Evolutionary conservation across 225 moss, liverwort and hornwort species (phyloP), one percentile per base, ranked within the genome.

Genomic region (Sphagnum tenellum): DNA sequence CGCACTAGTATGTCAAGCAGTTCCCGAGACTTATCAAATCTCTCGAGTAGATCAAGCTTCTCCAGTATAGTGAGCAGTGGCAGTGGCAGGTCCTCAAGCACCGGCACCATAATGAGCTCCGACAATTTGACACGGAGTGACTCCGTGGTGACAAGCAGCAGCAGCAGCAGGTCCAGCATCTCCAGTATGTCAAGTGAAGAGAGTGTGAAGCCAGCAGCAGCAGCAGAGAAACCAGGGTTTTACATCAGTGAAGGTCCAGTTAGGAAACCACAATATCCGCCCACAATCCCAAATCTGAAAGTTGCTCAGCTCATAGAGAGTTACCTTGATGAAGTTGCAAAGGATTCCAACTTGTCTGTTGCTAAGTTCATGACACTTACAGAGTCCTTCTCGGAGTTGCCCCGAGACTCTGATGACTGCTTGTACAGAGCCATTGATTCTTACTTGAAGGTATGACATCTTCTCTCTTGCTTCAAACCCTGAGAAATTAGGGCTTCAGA

Each of bases 291-390:
- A 12, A 91, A 88, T 70, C 86, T 88, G 78, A 92, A 86, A 66
- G 95, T 96, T 49, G 95, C 95, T 59, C 89, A 92, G 79, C 81
- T 92, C 69, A 86, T 96, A 63, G 92, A 96, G 65, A 87, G 82
- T 68, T 96, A 85, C 72, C 67, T 96, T 62, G 86, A 83, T 14
- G 95, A 92, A 70, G 82, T 96, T 14, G 92, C 92, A 48, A 74
- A 88, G 5, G 92, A 96, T 45, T 55, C 75, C 46, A 85, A 87
- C 60, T 61, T 96, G 49, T 67, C 81, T 2, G 71, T 86, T 53
- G 61, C 74, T 4, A 87, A 90, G 64, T 96, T 96, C 49, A 84
- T 89, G 61, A 81, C 86, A 8, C 79, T 96, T 2, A 92, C 95
- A 2, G 92, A 96, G 69, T 86, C 92, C 44, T 66, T 90, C 2